Base-by-base conservation (phyloP, 2,329 filamentous ascomycete genomes). In the Ascochyta lentis region DNA sequence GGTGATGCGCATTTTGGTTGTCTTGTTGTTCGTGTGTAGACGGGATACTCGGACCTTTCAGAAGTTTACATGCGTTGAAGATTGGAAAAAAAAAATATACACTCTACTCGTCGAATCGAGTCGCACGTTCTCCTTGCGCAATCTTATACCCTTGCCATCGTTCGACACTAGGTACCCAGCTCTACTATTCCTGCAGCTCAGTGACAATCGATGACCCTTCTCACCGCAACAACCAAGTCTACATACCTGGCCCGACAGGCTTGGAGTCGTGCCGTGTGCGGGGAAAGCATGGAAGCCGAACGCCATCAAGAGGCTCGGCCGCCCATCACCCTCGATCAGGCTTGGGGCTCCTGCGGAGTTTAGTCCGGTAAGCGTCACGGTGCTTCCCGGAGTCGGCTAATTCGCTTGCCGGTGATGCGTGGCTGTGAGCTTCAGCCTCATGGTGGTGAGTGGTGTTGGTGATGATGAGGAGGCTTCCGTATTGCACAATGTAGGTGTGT, bases 331-430 rank as follows among this genome's bases (percentile, higher is more conserved):
- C 46, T 55, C 35, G 29, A 49, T 45, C 40, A 49, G 52, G 45
- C 29, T 45, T 40, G 52, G 40, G 27, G 29, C n/a, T 31, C 15
- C 9, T 19, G 42, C 52, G 52, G 45, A 55, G 34, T 49, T 34
- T 45, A 23, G 52, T 55, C 52, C 52, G 52, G 44, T 33, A 33
- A 23, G 44, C 23, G n/a, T 29, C 29, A 35, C 52, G 41, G 52
- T 41, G 34, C 52, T 45, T 55, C 40, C 46, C 46, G 39, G 39
- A 23, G 46, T 40, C 26, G 16, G 24, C 29, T 40, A 35, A 40
- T 31, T 49, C 45, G 23, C 6, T 10, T 22, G 22, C 12, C 22
- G 39, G 12, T 2, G 8, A 23, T 19, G 19, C 10, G 26, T 22
- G 19, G 38, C 46, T n/a, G 8, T 27, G 8, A 16, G 19, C 29